phyloP scores from a whole-genome alignment of 768 basidiomycete species.

The Pilatotrama ljubarskyi region DNA sequence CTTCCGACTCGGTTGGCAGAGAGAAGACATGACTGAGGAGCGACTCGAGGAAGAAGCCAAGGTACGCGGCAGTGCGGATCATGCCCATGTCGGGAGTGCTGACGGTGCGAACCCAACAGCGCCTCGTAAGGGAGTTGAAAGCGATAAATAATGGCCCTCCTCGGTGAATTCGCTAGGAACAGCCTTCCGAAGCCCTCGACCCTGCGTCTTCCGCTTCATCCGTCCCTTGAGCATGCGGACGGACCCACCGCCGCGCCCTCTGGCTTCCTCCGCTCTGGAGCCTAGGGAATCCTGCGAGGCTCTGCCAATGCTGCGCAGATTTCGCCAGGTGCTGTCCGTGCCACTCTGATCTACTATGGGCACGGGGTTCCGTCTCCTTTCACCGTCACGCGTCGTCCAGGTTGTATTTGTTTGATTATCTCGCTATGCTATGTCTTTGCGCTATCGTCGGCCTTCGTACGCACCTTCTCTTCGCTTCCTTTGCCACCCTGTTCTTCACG shows the following conservation, averaged over 20 bases:
- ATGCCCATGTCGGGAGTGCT: neutral
- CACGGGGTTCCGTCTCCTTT: too few species aligned
- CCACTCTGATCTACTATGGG: too few species aligned
- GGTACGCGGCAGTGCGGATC: slow-evolving; percentile 35
- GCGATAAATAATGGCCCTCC: neutral
- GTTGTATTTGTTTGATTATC: slow-evolving; percentile 17
- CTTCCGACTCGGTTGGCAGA: slow-evolving; percentile 51
- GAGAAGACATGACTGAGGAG: slow-evolving; percentile 44
- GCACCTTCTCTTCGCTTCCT: neutral
- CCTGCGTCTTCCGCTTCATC: too few species aligned
- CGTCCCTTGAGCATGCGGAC: too few species aligned
- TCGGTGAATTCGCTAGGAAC: too few species aligned
- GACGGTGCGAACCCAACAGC: neutral
- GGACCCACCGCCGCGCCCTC: neutral
- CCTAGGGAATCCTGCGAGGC: too few species aligned
- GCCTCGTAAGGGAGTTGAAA: slow-evolving; percentile 21
- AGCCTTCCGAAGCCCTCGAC: too few species aligned
- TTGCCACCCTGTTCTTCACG: neutral
- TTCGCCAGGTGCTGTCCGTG: too few species aligned
- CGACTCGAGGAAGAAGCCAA: slow-evolving; percentile 54
- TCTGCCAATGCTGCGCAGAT: too few species aligned
- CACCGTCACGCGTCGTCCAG: neutral
- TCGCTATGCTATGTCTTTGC: slow-evolving; percentile 23
- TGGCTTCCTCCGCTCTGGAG: neutral
- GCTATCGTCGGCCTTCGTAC: slow-evolving; percentile 3